These are phyloP conservation scores for Nemania abortiva DNA, from an alignment of 2,329 filamentous ascomycete genomes.

Conservation along the genomic window DNA sequence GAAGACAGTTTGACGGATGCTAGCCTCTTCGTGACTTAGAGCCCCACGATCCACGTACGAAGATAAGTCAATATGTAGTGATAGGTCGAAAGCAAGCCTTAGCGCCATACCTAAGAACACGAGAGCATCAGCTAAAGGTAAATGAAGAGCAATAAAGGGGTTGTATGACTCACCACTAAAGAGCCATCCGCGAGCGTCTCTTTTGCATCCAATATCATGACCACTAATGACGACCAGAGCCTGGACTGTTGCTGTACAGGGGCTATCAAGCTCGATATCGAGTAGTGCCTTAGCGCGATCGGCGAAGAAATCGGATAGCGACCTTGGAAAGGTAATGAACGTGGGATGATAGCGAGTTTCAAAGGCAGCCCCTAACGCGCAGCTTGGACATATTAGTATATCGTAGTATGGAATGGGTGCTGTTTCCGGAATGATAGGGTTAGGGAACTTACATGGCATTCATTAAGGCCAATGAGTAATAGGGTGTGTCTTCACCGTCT, in stretches of 20 bases:
- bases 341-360: constrained; percentile 11
- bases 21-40: neutral
- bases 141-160: neutral
- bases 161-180: neutral
- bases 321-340: constrained; percentile 4
- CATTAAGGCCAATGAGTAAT: constrained; percentile 3
- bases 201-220: constrained; percentile 13
- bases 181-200: constrained; percentile 14
- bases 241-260: constrained; percentile 4
- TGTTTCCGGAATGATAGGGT: neutral
- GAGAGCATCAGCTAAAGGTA: neutral
- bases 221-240: constrained; percentile 1
- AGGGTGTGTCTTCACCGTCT: constrained; percentile 3
- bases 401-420: neutral
- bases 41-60: neutral
- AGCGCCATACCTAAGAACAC: neutral
- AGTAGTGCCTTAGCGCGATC: constrained; percentile 5
- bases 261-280: constrained; percentile 1
- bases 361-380: constrained; percentile 6
- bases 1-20: neutral
- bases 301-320: constrained; percentile 11
- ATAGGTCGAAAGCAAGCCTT: neutral
- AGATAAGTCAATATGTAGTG: constrained; percentile 3
- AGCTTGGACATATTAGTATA: neutral
- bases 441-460: constrained; percentile 1